These are phyloP conservation scores for Cladophialophora chaetospira DNA, from an alignment of 2,329 filamentous ascomycete genomes.

Conservation along the genomic window DNA sequence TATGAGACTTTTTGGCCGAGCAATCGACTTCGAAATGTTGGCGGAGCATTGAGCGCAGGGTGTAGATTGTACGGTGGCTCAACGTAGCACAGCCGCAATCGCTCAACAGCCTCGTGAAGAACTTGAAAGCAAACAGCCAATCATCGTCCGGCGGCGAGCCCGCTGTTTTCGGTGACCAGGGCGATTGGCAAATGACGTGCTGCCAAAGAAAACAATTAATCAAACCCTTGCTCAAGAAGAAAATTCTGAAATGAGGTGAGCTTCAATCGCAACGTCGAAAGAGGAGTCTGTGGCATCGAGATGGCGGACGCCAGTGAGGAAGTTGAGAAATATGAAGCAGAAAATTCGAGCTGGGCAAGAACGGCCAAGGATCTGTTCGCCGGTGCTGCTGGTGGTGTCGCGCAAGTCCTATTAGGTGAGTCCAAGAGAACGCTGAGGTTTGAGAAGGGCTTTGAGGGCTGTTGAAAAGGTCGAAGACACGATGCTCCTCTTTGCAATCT, in stretches of 20 bases:
- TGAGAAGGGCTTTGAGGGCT: too few relatives aligned
- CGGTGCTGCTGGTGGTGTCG: constrained; percentile 86
- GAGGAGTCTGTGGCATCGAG: constrained; percentile 4
- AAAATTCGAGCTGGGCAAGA: constrained; percentile 51
- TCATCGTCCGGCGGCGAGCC: neutral
- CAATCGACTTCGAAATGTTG: neutral
- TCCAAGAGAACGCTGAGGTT: constrained; percentile 34
- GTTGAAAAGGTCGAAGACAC: too few relatives aligned
- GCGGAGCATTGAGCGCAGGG: neutral
- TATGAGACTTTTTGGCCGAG: constrained; percentile 5
- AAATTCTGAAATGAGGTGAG: constrained; percentile 8
- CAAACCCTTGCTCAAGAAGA: neutral
- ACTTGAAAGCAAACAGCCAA: constrained; percentile 1
- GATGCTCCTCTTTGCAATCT: too few relatives aligned
- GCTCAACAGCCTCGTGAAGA: neutral
- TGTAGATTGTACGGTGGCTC: neutral
- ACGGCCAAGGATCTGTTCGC: constrained; percentile 88
- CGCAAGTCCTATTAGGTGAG: constrained; percentile 90
- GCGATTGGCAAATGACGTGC: constrained; percentile 9
- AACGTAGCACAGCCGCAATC: too few relatives aligned
- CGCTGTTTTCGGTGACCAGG: neutral
- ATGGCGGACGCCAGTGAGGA: constrained; percentile 24
- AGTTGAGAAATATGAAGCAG: constrained; percentile 26
- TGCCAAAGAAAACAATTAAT: neutral
- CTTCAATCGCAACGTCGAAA: neutral